A percentile compares a stretch with the other conserved stretches of the same genome.
Conservation (phyloP, 495 filamentous ascomycete genomes). For the Hypoxylon trugodes region DNA sequence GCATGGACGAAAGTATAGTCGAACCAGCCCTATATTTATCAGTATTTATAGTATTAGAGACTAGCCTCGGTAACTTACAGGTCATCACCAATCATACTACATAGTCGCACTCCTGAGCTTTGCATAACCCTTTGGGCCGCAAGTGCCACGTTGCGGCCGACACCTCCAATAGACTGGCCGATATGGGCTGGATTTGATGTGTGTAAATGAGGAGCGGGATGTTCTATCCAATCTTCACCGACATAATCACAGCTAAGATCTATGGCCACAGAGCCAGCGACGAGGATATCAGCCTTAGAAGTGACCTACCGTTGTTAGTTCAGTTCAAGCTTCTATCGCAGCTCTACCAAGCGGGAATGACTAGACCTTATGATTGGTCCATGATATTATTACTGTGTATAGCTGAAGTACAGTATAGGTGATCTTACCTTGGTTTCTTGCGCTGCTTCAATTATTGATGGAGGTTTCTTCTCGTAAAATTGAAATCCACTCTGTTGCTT, state of each 20-base stretch:
- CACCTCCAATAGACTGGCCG: conserved; percentile 85
- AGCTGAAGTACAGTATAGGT: conserved; percentile 10
- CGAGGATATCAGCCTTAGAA: conserved; percentile 69
- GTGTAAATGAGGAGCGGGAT: conserved; percentile 63
- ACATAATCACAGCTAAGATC: conserved; percentile 86
- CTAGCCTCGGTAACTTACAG: conserved; percentile 48
- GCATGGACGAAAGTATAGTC: conserved; percentile 69
- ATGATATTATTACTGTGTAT: background rate
- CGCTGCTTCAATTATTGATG: conserved; percentile 16
- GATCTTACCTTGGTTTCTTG: conserved; percentile 36
- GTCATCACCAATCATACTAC: conserved; percentile 80
- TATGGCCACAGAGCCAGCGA: conserved; percentile 88
- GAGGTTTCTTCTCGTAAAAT: conserved; percentile 12
- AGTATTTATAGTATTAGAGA: background rate
- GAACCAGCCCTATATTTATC: conserved; percentile 63
- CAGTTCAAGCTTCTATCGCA: background rate
- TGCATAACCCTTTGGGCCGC: conserved; percentile 68
- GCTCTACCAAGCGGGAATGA: background rate
- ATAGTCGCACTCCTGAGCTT: conserved; percentile 64
- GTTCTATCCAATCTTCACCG: conserved; percentile 47
- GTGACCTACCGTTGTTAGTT: conserved; percentile 35
- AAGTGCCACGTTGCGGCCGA: conserved; percentile 90
- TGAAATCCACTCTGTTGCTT: conserved; percentile 17
- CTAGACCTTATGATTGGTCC: background rate
- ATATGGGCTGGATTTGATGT: conserved; percentile 90